These are phyloP conservation scores for Arthroderma sp. DNA, from an alignment of 2,329 filamentous ascomycete genomes.

Conservation along the genomic window DNA sequence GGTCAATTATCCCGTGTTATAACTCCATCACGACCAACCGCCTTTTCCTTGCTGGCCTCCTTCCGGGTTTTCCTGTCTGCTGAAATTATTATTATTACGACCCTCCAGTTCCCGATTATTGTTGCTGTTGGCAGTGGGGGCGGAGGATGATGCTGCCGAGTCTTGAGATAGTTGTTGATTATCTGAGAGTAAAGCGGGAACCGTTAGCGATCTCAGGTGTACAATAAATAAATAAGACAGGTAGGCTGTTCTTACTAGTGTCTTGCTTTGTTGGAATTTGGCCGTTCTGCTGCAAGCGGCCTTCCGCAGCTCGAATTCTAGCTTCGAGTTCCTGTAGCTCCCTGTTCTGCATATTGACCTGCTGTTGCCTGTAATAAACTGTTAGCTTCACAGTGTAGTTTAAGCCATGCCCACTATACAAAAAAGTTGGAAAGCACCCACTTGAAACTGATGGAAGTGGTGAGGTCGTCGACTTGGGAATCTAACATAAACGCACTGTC, in stretches of 20 bases:
- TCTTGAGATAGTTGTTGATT: too few relatives aligned
- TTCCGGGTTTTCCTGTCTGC: not conserved
- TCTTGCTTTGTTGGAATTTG: not conserved
- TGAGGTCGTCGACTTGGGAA: constrained; percentile 59
- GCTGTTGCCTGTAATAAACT: constrained; percentile 52
- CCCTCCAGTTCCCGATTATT: not conserved
- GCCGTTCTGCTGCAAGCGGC: constrained; percentile 43
- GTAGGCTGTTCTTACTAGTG: too few relatives aligned
- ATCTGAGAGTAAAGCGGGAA: too few relatives aligned
- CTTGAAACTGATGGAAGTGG: constrained; percentile 69
- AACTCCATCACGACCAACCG: not conserved
- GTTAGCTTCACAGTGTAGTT: not conserved
- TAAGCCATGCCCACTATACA: not conserved
- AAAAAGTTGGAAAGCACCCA: constrained; percentile 32
- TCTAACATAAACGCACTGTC: constrained; percentile 85
- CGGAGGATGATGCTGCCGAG: too few relatives aligned
- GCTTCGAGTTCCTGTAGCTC: constrained; percentile 80
- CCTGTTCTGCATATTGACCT: constrained; percentile 57
- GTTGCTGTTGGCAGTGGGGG: not conserved
- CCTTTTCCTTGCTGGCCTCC: not conserved
- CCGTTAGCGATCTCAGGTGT: too few relatives aligned
- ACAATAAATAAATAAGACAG: too few relatives aligned
- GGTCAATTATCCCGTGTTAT: too few relatives aligned
- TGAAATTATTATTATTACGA: not conserved
- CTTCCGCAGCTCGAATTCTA: constrained; percentile 72